These are phyloP conservation scores for Mycena metata DNA, from an alignment of 768 basidiomycete genomes.

Conservation along the genomic window DNA sequence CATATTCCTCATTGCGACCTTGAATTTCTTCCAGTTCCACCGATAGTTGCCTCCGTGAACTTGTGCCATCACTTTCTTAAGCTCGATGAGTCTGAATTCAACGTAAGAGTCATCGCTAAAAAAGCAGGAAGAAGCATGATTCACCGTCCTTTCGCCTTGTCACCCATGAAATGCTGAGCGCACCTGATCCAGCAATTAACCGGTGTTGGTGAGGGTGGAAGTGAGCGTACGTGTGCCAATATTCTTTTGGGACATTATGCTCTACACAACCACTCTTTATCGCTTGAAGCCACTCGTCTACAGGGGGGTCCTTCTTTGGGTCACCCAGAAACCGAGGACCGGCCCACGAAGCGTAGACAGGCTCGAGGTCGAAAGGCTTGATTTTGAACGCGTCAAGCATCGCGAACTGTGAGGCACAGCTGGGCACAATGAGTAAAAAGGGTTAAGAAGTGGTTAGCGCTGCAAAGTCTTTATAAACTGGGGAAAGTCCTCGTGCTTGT, in stretches of 20 bases:
- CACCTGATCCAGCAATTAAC: conserved; percentile 53
- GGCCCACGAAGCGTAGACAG: conserved; percentile 74
- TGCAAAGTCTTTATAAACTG: conserved; percentile 16
- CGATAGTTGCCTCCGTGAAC: conserved; percentile 83
- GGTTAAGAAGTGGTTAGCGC: not conserved
- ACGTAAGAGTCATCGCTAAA: not conserved
- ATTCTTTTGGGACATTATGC: conserved; percentile 81
- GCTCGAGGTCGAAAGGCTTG: conserved; percentile 81
- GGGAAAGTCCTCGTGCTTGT: conserved; percentile 17
- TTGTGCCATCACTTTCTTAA: conserved; percentile 80
- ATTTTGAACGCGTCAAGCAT: conserved; percentile 86
- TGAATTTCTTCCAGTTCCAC: conserved; percentile 90
- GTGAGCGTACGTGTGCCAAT: conserved; percentile 69
- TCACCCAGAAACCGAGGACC: conserved; percentile 78
- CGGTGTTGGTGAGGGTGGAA: not conserved
- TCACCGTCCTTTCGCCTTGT: conserved; percentile 72
- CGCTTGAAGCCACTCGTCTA: conserved; percentile 80
- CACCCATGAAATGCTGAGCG: conserved; percentile 81
- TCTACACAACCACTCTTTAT: conserved; percentile 81
- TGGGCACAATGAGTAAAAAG: not conserved
- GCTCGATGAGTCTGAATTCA: conserved; percentile 65
- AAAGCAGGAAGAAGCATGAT: conserved; percentile 10
- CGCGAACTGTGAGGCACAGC: conserved; percentile 17
- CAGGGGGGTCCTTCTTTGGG: conserved; percentile 74
- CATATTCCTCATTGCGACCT: conserved; percentile 84